Base-by-base conservation (phyloP, 208 protist genomes). In the Leishmania martiniquensis region DNA sequence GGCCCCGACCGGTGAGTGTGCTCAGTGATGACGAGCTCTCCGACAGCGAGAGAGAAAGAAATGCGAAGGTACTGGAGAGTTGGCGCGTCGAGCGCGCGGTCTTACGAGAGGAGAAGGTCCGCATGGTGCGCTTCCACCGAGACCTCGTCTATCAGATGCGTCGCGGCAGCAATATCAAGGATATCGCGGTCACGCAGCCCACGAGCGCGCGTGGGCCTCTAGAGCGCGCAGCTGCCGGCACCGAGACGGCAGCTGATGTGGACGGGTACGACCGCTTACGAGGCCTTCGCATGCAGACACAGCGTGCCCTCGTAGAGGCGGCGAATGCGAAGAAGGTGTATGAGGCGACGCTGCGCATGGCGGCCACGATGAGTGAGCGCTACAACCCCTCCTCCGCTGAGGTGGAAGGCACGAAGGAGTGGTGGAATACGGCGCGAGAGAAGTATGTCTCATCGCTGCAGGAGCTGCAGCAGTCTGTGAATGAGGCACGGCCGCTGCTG, bases 141-240 rank as follows among this genome's bases (percentile, higher is more conserved):
- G 91, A 95, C 39, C 79, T 93, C 32, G 57, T 78, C 51, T 85
- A 81, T 63, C 90, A 93, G 72, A 54, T 91, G 65, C 83, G 84
- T 3, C 87, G 89, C 39, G 89, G 86, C n/a, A 93, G 85, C 68
- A 92, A 94, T 76, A 93, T 93, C 81, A 96, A 94, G 77, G 76
- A 76, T 71, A 72, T 93, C 37, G 72, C 75, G 62, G 45, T 45
- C 10, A 54, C 88, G 17, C 67, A 80, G 45, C 78, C 82, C 1
- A 86, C 79, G 22, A 88, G 78, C 49, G 52, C 67, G 32, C 72
- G 86, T 45, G 70, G 37, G 2, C 80, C 89, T 34, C 52, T 85
- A n/a, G 81, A 83, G 62, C 82, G 83, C 29, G 55, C 34, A 13
- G 71, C 75, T n/a, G 29, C 29, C 52, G 67, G 68, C 6, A 78